These are phyloP conservation scores for Pythium dissimile DNA, from an alignment of 352 stramenopile species.

Conservation along the genomic window DNA sequence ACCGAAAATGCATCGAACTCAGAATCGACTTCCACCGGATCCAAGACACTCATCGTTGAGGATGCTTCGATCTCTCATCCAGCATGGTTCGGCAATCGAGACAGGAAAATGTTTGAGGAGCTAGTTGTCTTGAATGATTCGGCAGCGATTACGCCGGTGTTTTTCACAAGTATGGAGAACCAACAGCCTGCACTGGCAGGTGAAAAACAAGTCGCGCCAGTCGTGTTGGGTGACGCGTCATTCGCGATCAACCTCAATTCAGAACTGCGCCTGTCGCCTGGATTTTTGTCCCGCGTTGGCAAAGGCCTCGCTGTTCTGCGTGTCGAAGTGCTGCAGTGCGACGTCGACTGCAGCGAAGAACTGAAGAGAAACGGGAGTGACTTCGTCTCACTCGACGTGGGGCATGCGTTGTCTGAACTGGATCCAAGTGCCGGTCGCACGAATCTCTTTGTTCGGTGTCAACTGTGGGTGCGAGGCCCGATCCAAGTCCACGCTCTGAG, in stretches of 20 bases:
- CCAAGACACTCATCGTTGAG: not conserved
- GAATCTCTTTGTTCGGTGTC: conserved; percentile 43
- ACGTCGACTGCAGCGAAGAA: not conserved
- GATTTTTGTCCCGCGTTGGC: conserved; percentile 69
- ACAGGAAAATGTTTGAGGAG: not conserved
- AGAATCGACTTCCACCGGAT: too few species aligned
- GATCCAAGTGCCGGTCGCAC: too few species aligned
- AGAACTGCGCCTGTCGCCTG: conserved; percentile 69
- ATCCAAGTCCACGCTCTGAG: conserved; percentile 52
- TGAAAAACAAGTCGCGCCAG: not conserved
- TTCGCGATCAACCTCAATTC: conserved; percentile 86
- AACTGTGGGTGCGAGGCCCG: conserved; percentile 72
- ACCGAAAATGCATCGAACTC: not conserved
- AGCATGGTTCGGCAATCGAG: conserved; percentile 4
- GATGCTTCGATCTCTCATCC: conserved; percentile 10
- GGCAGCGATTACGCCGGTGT: not conserved
- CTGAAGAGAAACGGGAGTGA: not conserved
- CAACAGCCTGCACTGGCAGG: not conserved
- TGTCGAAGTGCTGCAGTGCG: conserved; percentile 44
- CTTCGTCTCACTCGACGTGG: conserved; percentile 7
- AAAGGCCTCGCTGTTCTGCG: conserved; percentile 72
- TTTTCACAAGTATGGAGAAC: conserved; percentile 1
- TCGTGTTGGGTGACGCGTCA: conserved; percentile 39
- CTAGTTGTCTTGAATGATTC: not conserved
- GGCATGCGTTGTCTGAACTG: too few species aligned